phyloP scores from a whole-genome alignment of 2,329 filamentous ascomycete genomes.

The Nothophoma quercina region DNA sequence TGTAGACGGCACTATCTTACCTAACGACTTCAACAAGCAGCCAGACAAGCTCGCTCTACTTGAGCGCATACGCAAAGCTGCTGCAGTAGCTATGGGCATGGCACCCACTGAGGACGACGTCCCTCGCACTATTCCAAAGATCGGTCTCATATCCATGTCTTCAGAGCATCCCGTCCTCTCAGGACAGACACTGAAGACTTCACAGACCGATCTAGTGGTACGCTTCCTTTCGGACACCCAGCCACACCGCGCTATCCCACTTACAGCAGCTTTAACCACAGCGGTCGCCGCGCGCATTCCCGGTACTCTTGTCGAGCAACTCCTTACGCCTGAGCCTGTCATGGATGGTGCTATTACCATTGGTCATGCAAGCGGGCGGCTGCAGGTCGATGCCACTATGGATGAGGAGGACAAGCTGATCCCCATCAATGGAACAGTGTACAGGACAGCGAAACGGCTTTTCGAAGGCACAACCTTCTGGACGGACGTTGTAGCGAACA shows the following conservation, averaged over 20 bases:
- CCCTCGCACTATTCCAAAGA: slow-evolving; percentile 69
- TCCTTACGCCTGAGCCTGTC: slow-evolving; percentile 35
- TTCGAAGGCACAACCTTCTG: slow-evolving; percentile 47
- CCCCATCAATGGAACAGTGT: slow-evolving; percentile 42
- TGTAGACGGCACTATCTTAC: slow-evolving; percentile 60
- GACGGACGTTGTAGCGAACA: slow-evolving; percentile 16
- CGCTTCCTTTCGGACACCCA: slow-evolving; percentile 55
- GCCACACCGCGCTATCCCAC: slow-evolving; percentile 54
- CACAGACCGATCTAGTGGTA: slow-evolving; percentile 50
- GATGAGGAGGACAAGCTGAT: slow-evolving; percentile 30
- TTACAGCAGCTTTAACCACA: slow-evolving; percentile 54
- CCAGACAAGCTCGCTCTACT: slow-evolving; percentile 59
- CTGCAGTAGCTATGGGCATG: slow-evolving; percentile 69
- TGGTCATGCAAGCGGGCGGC: slow-evolving; percentile 48
- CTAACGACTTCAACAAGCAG: slow-evolving; percentile 62
- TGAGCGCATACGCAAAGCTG: slow-evolving; percentile 65
- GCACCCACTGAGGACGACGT: slow-evolving; percentile 54
- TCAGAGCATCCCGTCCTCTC: slow-evolving; percentile 50
- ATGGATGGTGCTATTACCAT: slow-evolving; percentile 46
- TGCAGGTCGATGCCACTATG: slow-evolving; percentile 48
- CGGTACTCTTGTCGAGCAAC: slow-evolving; percentile 47
- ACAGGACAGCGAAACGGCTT: slow-evolving; percentile 47
- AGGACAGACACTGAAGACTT: slow-evolving; percentile 43
- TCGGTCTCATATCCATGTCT: slow-evolving; percentile 61
- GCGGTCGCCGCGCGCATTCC: slow-evolving; percentile 51